phyloP scores from a whole-genome alignment of 83 land plant genomes.

The Picea abies region DNA sequence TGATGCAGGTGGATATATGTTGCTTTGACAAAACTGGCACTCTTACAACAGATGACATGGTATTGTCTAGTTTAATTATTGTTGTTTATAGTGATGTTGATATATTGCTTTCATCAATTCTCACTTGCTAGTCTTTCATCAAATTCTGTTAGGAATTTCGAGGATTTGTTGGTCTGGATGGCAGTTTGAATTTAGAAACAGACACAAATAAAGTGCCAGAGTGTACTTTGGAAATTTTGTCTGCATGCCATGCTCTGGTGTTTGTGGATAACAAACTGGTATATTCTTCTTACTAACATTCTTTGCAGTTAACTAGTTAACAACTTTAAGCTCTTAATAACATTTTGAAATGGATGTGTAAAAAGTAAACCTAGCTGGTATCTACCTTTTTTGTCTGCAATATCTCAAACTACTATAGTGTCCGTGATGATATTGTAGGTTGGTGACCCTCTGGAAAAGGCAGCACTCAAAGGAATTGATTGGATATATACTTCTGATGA shows the following conservation, averaged over 20 bases:
- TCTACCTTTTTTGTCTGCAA: not conserved
- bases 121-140: not conserved
- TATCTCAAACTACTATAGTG: no score
- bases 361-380: not conserved
- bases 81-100: not conserved
- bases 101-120: constrained; percentile 14
- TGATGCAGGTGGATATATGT: constrained; percentile 92
- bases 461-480: constrained; percentile 96
- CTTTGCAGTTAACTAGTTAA: not conserved
- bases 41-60: constrained; percentile 99
- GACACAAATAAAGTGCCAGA: constrained; percentile 68
- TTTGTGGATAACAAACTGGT: constrained; percentile 97
- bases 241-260: constrained; percentile 96
- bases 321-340: no score
- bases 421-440: constrained; percentile 50
- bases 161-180: constrained; percentile 75
- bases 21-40: constrained; percentile 99
- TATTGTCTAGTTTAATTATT: constrained; percentile 22
- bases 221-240: constrained; percentile 70
- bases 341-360: not conserved
- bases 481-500: constrained; percentile 98
- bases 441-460: constrained; percentile 99
- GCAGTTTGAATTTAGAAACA: constrained; percentile 54
- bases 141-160: constrained; percentile 74
- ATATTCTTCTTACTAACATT: constrained; percentile 13